Percentiles rank a stretch among this genome's conserved stretches.
Evolutionary conservation across 768 basidiomycete genomes (phyloP).

Genomic region (Pluteus cervinus): DNA sequence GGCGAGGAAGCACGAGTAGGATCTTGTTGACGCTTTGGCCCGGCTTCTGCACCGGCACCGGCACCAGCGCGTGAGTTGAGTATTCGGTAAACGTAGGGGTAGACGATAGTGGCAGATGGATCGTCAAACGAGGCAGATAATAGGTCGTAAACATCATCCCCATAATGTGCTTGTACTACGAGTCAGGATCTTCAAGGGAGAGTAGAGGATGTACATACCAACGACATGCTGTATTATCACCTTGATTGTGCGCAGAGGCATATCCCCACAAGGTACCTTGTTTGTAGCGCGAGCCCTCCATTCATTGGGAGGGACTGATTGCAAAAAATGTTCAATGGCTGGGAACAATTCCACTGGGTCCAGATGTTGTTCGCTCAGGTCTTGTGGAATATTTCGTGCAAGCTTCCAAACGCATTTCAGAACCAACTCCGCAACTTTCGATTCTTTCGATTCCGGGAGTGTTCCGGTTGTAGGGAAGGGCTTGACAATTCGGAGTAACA

Average conservation of each 20-base stretch:
- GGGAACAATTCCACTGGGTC: conserved; percentile 87
- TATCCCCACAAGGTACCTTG: conserved; percentile 92
- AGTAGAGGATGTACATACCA: conserved; percentile 47
- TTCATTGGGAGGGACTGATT: conserved; percentile 91
- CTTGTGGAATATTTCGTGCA: conserved; percentile 89
- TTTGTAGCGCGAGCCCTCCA: conserved; percentile 91
- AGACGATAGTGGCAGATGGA: conserved; percentile 95
- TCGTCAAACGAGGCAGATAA: conserved; percentile 90
- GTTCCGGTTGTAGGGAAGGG: conserved; percentile 78
- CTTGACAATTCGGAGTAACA: conserved; percentile 78
- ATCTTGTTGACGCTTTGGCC: conserved; percentile 8
- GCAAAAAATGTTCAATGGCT: conserved; percentile 90
- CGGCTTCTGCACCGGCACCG: conserved; percentile 26
- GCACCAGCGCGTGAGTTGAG: conserved; percentile 61
- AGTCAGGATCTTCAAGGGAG: background rate
- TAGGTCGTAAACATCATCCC: conserved; percentile 86
- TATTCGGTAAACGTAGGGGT: conserved; percentile 91
- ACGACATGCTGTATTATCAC: conserved; percentile 97
- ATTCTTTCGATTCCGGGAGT: conserved; percentile 68
- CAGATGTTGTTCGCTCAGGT: conserved; percentile 71
- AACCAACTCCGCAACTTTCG: conserved; percentile 88
- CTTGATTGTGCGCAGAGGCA: conserved; percentile 97
- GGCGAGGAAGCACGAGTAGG: conserved; percentile 46
- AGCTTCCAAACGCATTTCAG: conserved; percentile 98
- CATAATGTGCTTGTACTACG: conserved; percentile 60